phyloP scores from a whole-genome alignment of 352 stramenopile species.

The Plasmopara viticola region DNA sequence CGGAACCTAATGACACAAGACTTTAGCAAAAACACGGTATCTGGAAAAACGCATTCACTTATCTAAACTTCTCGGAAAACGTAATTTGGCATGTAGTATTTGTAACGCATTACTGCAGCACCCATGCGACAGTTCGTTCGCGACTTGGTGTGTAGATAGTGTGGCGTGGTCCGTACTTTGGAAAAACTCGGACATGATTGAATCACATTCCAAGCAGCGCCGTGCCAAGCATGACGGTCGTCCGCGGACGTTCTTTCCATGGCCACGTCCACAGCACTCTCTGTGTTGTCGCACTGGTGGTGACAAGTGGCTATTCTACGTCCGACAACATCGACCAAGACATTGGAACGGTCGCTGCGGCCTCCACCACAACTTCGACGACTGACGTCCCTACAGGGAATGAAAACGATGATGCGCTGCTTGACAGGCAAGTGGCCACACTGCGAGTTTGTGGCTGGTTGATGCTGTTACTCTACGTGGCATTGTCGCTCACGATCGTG shows the following conservation, averaged over 20 bases:
- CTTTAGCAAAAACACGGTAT: too few relatives aligned
- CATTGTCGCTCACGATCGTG: slow-evolving; percentile 50
- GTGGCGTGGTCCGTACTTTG: slow-evolving; percentile 14
- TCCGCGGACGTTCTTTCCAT: slow-evolving; percentile 1
- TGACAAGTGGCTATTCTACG: slow-evolving; percentile 6
- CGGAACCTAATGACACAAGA: too few relatives aligned
- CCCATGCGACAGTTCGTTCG: too few relatives aligned
- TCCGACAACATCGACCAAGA: slow-evolving; percentile 4
- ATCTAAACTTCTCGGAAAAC: too few relatives aligned
- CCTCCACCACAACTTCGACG: neutral
- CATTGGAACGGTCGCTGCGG: slow-evolving; percentile 2
- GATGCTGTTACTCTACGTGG: slow-evolving; percentile 49
- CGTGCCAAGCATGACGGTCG: slow-evolving; percentile 10
- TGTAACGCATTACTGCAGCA: too few relatives aligned
- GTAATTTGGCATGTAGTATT: too few relatives aligned
- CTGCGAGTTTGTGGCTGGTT: slow-evolving; percentile 57
- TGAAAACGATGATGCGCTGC: slow-evolving; percentile 13
- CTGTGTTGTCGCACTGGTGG: slow-evolving; percentile 4
- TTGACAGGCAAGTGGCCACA: slow-evolving; percentile 33
- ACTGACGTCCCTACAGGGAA: slow-evolving; percentile 5
- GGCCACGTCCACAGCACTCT: slow-evolving; percentile 6
- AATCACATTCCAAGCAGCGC: slow-evolving; percentile 10
- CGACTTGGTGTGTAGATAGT: slow-evolving; percentile 13
- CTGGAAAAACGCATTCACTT: too few relatives aligned
- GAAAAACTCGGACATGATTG: slow-evolving; percentile 11